Base-by-base conservation (phyloP, 2,329 filamentous ascomycete genomes). In the Phialophora verrucosa region DNA sequence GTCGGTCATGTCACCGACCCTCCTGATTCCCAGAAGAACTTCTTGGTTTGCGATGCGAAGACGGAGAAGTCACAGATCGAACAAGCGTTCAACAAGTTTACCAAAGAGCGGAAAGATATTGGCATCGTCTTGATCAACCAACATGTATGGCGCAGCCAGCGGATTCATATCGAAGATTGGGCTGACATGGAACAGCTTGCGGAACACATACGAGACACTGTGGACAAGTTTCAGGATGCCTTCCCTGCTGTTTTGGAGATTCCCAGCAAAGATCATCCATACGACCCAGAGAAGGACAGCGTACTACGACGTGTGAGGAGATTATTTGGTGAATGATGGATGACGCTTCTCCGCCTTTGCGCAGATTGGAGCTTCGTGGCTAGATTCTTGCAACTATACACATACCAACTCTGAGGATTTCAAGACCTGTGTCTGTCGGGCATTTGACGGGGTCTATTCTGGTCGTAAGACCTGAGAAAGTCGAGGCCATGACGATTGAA, bases 211-310 rank as follows among this genome's bases (percentile, higher is more conserved):
- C 88, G 95, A 78, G 87, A 94, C 77, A 88, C 90, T 68, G 90
- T 99, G 73, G 95, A 99, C 79, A 88, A 88, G 44, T 97, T 96
- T 81, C 94, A 92, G 23, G 92, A 94, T 58, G 93, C 95, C 4
- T 99, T 99, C 81, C 95, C 95, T n/a, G 90, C 93, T 25, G 86
- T 99, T 62, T 88, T 99, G 65, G 95, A 99, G 80, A 98, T 99
- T 68, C 95, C 95, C 27, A 96, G 92, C 82, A 99, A 99, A 84
- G 95, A 99, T 78, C 95, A 99, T 78, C 95, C 95, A 1, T 99
- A 99, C 77, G 94, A 99, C 75, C 95, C 95, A 0, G 95, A 99
- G 81, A 99, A 99, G 84, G 95, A 99, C 79, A 98, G 94, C 76
- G 94, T 99, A 51, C 79, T 99, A 80, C 91, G 93, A 81, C 87